Evolutionary conservation across 257 asterid species (phyloP).

Genomic region (Ophiorrhiza pumila): DNA sequence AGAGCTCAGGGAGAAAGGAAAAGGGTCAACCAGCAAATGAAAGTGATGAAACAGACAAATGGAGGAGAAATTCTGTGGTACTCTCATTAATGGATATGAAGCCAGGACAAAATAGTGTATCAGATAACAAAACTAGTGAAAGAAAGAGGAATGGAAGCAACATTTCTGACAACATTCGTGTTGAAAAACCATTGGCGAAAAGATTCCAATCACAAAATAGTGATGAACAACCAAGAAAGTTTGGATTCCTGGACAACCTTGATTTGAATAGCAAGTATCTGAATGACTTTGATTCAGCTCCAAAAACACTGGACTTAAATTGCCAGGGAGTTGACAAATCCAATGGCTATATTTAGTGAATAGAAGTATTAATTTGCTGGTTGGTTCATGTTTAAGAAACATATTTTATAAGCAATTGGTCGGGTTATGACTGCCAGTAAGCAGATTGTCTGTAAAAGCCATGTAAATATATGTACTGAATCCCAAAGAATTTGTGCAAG

Average conservation of each 20-base stretch:
- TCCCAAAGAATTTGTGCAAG: conserved; percentile 8
- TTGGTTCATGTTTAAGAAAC: conserved; percentile 8
- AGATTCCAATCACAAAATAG: conserved; percentile 20
- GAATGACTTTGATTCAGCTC: conserved; percentile 45
- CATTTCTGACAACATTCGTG: conserved; percentile 6
- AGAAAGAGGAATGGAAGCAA: conserved; percentile 33
- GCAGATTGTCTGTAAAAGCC: conserved; percentile 22
- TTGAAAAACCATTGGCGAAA: conserved; percentile 23
- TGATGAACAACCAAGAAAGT: conserved; percentile 23
- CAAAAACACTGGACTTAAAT: conserved; percentile 50
- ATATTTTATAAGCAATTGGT: conserved; percentile 5
- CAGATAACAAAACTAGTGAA: conserved; percentile 17
- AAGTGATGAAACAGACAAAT: conserved; percentile 11
- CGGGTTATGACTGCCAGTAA: conserved; percentile 12
- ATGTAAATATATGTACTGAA: conserved; percentile 21
- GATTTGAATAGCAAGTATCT: conserved; percentile 54
- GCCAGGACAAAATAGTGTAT: conserved; percentile 25
- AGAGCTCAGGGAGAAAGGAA: conserved; percentile 50
- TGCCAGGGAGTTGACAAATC: conserved; percentile 33
- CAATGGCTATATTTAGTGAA: conserved; percentile 26
- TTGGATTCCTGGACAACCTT: conserved; percentile 26
- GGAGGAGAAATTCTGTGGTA: conserved; percentile 28
- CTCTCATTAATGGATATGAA: conserved; percentile 57
- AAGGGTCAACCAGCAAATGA: conserved; percentile 18
- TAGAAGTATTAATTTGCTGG: conserved; percentile 19